A percentile compares a stretch with the other conserved stretches of the same genome.
phyloP scores from a whole-genome alignment of 2,329 filamentous ascomycete genomes.

The Huntiella savannae region DNA sequence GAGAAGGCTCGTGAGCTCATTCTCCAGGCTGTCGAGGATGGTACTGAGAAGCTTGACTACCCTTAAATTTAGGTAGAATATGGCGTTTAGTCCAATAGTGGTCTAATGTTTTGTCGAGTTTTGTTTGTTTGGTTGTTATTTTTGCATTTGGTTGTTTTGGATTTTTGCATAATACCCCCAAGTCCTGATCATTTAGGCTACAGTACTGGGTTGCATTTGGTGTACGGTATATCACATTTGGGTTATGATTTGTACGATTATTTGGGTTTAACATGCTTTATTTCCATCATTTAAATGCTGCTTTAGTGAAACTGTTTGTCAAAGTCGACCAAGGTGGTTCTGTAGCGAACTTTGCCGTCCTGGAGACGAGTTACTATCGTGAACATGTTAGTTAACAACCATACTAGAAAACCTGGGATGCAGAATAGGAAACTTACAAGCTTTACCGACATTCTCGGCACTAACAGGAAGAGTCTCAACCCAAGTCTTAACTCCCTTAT shows the following conservation, averaged over 20 bases:
- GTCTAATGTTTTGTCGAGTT: not conserved
- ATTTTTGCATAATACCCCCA: no score
- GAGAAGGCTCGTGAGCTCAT: slow-evolving; percentile 82
- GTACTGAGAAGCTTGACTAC: slow-evolving; percentile 18
- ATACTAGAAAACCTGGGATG: not conserved
- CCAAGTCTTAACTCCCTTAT: slow-evolving; percentile 52
- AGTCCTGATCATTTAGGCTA: no score
- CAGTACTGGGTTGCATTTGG: no score
- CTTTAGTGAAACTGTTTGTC: slow-evolving; percentile 13
- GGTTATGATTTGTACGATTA: no score
- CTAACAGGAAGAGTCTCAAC: slow-evolving; percentile 56
- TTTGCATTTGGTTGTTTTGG: no score
- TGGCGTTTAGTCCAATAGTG: not conserved
- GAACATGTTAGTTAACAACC: not conserved
- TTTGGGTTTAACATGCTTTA: not conserved
- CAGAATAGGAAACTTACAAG: slow-evolving; percentile 6
- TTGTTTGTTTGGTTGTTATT: not conserved
- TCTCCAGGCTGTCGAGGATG: slow-evolving; percentile 57
- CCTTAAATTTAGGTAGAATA: not conserved
- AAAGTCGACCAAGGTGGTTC: slow-evolving; percentile 14
- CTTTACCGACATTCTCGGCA: slow-evolving; percentile 31
- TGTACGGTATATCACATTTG: no score
- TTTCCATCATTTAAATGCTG: not conserved
- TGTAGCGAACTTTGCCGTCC: slow-evolving; percentile 12
- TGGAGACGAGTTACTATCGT: slow-evolving; percentile 5